Conservation (phyloP, 345 rosid species). For the Laguncularia racemosa region DNA sequence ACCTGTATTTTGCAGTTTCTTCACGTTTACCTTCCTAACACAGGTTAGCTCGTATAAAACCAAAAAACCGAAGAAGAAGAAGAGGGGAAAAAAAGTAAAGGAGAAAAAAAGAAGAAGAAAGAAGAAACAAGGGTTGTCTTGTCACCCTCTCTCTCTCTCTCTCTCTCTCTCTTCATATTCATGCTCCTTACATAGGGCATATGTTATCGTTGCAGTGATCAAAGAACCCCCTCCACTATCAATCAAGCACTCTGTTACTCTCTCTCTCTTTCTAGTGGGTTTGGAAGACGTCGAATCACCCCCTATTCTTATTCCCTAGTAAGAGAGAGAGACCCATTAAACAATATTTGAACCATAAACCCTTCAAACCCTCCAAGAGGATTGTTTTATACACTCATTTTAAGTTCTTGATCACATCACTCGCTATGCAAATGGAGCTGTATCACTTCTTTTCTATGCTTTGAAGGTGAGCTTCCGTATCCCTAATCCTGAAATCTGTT, state of each 20-base stretch:
- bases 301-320: neutral
- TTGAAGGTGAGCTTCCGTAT: constrained; percentile 10
- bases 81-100: no score
- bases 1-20: no score
- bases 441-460: neutral
- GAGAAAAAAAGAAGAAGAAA: no score
- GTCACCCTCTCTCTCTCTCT: neutral
- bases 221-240: neutral
- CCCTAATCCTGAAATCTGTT: constrained; percentile 6
- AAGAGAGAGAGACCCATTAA: constrained; percentile 8
- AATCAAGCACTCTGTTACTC: neutral
- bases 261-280: constrained; percentile 5
- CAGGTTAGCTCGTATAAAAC: no score
- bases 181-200: neutral
- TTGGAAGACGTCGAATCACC: neutral
- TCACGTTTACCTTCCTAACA: no score
- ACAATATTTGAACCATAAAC: neutral
- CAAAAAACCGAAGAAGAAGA: no score
- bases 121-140: no score
- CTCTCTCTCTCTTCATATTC: neutral
- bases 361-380: neutral
- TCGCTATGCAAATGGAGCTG: no score
- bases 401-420: no score
- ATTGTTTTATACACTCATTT: neutral
- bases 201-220: constrained; percentile 5